Conservation (phyloP, 2,329 filamentous ascomycete species). For the Colletotrichum sansevieriae region DNA sequence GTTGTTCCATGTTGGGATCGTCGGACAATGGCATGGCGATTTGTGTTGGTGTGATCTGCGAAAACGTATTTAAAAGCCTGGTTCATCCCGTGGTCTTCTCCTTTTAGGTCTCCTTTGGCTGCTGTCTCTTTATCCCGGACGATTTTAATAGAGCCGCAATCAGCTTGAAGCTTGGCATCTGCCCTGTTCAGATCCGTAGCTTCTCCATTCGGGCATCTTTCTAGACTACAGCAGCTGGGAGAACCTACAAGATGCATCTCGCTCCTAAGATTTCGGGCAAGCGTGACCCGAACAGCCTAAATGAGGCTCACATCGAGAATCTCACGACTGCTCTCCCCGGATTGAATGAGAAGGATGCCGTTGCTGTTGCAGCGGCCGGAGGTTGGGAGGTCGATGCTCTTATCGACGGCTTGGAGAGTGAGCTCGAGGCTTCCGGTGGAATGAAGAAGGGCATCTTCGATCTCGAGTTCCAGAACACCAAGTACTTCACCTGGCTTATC, state of each 20-base stretch:
- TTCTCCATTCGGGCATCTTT: neutral
- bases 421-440: slow-evolving; percentile 48
- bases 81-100: slow-evolving; percentile 10
- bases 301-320: slow-evolving; percentile 39
- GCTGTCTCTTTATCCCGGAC: slow-evolving; percentile 19
- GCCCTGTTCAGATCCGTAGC: slow-evolving; percentile 3
- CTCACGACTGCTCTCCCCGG: slow-evolving; percentile 26
- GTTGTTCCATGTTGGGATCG: neutral
- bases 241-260: slow-evolving; percentile 26
- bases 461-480: slow-evolving; percentile 71
- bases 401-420: slow-evolving; percentile 57
- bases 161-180: slow-evolving; percentile 24
- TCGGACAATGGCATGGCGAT: neutral
- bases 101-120: slow-evolving; percentile 14
- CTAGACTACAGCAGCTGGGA: slow-evolving; percentile 4
- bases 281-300: slow-evolving; percentile 35
- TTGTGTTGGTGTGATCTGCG: slow-evolving; percentile 5
- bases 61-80: slow-evolving; percentile 22
- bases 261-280: slow-evolving; percentile 38
- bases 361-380: slow-evolving; percentile 53
- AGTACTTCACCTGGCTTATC: slow-evolving; percentile 74
- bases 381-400: slow-evolving; percentile 54
- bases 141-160: slow-evolving; percentile 32
- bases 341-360: slow-evolving; percentile 47
- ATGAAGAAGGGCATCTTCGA: slow-evolving; percentile 61